Evolutionary conservation across 78 protist genomes (phyloP).

Genomic region (Dictyostelium brefeldianum): DNA sequence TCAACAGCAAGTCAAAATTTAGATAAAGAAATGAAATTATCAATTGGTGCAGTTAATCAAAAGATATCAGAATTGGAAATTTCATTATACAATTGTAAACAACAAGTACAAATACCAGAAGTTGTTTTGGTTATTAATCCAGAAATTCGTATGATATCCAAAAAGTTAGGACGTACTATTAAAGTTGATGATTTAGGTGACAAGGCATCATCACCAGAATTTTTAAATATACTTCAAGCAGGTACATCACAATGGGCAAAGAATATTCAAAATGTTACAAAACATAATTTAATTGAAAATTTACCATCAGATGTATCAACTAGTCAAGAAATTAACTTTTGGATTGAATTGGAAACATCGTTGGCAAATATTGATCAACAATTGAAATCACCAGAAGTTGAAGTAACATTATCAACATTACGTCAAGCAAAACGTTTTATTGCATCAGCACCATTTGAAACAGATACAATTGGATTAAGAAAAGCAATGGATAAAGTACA

Average conservation of each 20-base stretch:
- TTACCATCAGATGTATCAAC: constrained; percentile 45
- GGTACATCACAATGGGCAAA: constrained; percentile 80
- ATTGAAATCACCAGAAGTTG: constrained; percentile 57
- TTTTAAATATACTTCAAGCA: constrained; percentile 67
- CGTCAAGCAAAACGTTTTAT: constrained; percentile 82
- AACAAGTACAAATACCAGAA: constrained; percentile 88
- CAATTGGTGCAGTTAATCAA: constrained; percentile 84
- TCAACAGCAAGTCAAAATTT: not conserved
- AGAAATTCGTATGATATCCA: constrained; percentile 27
- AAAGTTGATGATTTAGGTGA: constrained; percentile 75
- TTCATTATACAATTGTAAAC: constrained; percentile 84
- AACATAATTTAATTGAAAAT: constrained; percentile 69
- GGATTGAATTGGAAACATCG: constrained; percentile 84
- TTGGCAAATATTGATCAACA: constrained; percentile 56
- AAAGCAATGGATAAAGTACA: constrained; percentile 39
- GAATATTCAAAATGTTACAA: constrained; percentile 90
- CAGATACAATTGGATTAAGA: constrained; percentile 83
- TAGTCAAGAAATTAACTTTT: constrained; percentile 88
- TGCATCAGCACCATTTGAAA: constrained; percentile 81
- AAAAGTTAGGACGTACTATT: constrained; percentile 23
- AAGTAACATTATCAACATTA: constrained; percentile 60
- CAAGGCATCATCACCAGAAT: constrained; percentile 31
- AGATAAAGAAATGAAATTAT: constrained; percentile 69
- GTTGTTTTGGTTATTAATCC: constrained; percentile 73
- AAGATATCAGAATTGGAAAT: constrained; percentile 87